phyloP scores from a whole-genome alignment of 2,329 filamentous ascomycete genomes.

The Colletotrichum acutatum region DNA sequence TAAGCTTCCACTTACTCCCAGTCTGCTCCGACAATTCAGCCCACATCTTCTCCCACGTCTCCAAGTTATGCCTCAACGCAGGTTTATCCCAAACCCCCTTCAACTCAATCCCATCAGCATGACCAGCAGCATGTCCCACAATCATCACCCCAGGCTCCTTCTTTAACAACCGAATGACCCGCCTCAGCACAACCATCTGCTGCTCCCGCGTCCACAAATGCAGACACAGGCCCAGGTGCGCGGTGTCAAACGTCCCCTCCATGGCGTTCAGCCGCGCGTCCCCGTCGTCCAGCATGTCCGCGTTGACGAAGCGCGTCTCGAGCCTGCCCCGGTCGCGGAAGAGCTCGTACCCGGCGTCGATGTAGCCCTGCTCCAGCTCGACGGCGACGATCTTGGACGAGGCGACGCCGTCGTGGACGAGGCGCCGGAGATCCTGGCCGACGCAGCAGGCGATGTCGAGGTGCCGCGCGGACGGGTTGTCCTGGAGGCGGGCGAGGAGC shows the following conservation, averaged over 20 bases:
- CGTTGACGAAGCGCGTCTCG: conserved; percentile 37
- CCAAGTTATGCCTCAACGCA: conserved; percentile 26
- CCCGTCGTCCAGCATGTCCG: conserved; percentile 37
- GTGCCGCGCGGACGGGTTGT: conserved; percentile 31
- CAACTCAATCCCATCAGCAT: conserved; percentile 23
- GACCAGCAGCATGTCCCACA: conserved; percentile 30
- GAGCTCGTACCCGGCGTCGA: conserved; percentile 41
- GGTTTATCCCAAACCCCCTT: background rate
- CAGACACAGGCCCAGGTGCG: conserved; percentile 41
- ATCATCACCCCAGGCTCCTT: conserved; percentile 27
- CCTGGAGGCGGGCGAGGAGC: conserved; percentile 36
- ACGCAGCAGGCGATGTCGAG: conserved; percentile 45
- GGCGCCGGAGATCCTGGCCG: conserved; percentile 42
- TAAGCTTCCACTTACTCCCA: conserved; percentile 26
- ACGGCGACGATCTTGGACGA: conserved; percentile 38
- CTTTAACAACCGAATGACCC: conserved; percentile 26
- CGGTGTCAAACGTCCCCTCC: conserved; percentile 37
- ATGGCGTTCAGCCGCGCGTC: conserved; percentile 35
- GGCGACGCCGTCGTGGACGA: conserved; percentile 40
- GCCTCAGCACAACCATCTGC: conserved; percentile 33
- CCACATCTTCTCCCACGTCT: conserved; percentile 36
- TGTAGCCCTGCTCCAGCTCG: conserved; percentile 38
- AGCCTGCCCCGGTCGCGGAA: conserved; percentile 41
- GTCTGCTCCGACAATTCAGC: conserved; percentile 33
- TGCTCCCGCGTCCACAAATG: conserved; percentile 40